A percentile compares a stretch with the other conserved stretches of the same genome.
phyloP scores from a whole-genome alignment of 2,329 filamentous ascomycete genomes.

The Beauveria pseudobassiana region DNA sequence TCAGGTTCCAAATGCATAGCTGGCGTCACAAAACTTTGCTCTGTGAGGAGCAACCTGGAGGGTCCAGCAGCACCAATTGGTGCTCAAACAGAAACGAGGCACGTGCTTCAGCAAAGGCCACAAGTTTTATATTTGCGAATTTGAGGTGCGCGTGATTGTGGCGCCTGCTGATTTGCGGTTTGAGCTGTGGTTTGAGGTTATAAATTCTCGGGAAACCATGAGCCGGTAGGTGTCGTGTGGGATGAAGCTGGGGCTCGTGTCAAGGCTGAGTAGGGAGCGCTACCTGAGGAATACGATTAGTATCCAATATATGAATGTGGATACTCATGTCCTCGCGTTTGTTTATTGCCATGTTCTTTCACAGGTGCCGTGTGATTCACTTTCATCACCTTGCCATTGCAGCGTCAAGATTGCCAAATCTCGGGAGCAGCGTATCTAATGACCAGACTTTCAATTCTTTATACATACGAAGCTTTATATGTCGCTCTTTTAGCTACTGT shows the following conservation, averaged over 20 bases:
- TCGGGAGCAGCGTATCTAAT: no score
- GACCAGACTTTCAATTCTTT: no score
- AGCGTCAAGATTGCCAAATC: no score
- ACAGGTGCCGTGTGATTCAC: no score
- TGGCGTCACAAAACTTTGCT: slow-evolving; percentile 30
- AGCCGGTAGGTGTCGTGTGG: slow-evolving; percentile 30
- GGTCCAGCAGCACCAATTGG: slow-evolving; percentile 30
- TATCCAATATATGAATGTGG: no score
- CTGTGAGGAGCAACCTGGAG: slow-evolving; percentile 32
- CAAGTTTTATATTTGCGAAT: slow-evolving; percentile 32
- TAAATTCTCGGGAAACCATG: slow-evolving; percentile 31
- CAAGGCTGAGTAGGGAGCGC: neutral
- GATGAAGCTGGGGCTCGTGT: slow-evolving; percentile 16
- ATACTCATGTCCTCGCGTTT: no score
- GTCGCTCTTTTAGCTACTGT: no score
- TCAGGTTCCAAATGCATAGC: slow-evolving; percentile 17
- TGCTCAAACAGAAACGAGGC: slow-evolving; percentile 28
- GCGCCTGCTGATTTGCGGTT: slow-evolving; percentile 47
- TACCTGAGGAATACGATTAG: no score
- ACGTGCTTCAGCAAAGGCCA: slow-evolving; percentile 26
- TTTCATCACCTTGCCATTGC: no score
- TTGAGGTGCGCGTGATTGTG: slow-evolving; percentile 46
- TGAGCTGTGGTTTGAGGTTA: slow-evolving; percentile 35
- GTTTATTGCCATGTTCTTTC: no score
- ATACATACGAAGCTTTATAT: no score